A percentile compares a stretch with the other conserved stretches of the same genome.
Conservation (phyloP, 116 monocot species). For the Zostera marina region DNA sequence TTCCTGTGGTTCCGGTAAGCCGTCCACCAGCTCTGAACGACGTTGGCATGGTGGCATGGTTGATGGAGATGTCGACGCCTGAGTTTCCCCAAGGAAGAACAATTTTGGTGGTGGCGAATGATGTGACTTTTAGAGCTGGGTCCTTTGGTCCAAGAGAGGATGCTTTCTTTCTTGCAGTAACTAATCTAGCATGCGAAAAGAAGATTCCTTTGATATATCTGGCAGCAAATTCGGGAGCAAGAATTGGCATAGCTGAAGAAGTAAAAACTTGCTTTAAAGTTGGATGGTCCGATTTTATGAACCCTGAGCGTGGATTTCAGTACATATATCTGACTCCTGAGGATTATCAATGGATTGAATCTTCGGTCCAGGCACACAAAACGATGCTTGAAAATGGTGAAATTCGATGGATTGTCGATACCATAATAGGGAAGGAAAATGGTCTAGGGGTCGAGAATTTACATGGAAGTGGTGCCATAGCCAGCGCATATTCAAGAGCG, state of each 20-base stretch:
- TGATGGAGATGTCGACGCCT: slow-evolving; percentile 67
- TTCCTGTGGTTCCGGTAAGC: slow-evolving; percentile 38
- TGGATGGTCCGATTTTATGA: slow-evolving; percentile 80
- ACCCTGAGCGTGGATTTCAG: slow-evolving; percentile 85
- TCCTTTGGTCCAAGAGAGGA: slow-evolving; percentile 97
- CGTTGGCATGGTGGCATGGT: slow-evolving; percentile 94
- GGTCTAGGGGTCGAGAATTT: slow-evolving; percentile 97
- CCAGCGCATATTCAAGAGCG: slow-evolving; percentile 78
- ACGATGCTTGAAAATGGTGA: slow-evolving; percentile 73
- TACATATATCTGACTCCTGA: slow-evolving; percentile 78
- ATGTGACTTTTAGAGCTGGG: slow-evolving; percentile 78
- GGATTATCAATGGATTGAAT: slow-evolving; percentile 46
- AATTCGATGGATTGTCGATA: slow-evolving; percentile 77
- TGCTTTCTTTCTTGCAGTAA: slow-evolving; percentile 77
- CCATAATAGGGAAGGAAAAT: slow-evolving; percentile 86
- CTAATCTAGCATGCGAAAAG: slow-evolving; percentile 64
- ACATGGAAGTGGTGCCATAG: slow-evolving; percentile 91
- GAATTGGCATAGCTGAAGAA: slow-evolving; percentile 86
- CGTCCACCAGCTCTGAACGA: slow-evolving; percentile 63
- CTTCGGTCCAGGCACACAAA: slow-evolving; percentile 84
- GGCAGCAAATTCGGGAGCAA: slow-evolving; percentile 91
- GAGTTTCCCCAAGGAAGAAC: slow-evolving; percentile 77
- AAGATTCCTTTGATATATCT: slow-evolving; percentile 87
- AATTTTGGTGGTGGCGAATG: slow-evolving; percentile 82
- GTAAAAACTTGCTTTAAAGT: slow-evolving; percentile 74